Percentiles rank a stretch among this genome's conserved stretches.
These are phyloP conservation scores for Talaromyces islandicus DNA, from an alignment of 2,329 filamentous ascomycete species.

Conservation along the genomic window DNA sequence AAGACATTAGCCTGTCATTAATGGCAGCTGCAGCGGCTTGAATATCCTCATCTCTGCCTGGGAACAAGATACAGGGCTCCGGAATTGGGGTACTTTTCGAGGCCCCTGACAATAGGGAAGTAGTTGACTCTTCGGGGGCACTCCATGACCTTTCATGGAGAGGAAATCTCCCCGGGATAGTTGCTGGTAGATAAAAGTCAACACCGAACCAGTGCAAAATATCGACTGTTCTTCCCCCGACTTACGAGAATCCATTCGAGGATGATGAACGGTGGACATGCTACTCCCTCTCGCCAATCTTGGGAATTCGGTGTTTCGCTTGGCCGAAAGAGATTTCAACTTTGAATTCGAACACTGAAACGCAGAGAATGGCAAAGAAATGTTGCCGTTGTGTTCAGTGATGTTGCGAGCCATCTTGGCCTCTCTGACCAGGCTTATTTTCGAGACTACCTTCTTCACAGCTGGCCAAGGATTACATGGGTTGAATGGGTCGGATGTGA, in stretches of 20 bases:
- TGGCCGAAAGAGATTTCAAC: constrained; percentile 10
- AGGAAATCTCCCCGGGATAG: constrained; percentile 21
- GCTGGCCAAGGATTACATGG: constrained; percentile 18
- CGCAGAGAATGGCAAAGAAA: not conserved
- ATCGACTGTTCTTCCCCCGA: not conserved
- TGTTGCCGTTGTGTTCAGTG: not conserved
- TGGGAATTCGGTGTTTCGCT: constrained; percentile 17
- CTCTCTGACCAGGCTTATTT: constrained; percentile 8
- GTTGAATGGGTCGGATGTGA: constrained; percentile 14
- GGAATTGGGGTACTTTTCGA: constrained; percentile 8
- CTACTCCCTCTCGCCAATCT: constrained; percentile 12
- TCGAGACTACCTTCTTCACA: constrained; percentile 14
- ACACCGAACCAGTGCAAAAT: not conserved
- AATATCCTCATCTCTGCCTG: not conserved
- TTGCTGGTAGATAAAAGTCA: constrained; percentile 16
- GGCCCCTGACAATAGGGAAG: constrained; percentile 9
- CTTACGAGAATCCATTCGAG: constrained; percentile 22
- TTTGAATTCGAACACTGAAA: constrained; percentile 7
- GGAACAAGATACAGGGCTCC: constrained; percentile 10
- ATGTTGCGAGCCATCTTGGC: constrained; percentile 3
- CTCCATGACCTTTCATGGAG: constrained; percentile 21
- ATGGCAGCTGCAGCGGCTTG: not conserved
- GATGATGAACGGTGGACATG: constrained; percentile 15
- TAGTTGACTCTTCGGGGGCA: constrained; percentile 14
- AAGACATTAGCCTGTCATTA: not conserved